Conservation (phyloP, 163 green algal genomes). For the Chlamydomonas reinhardtii region DNA sequence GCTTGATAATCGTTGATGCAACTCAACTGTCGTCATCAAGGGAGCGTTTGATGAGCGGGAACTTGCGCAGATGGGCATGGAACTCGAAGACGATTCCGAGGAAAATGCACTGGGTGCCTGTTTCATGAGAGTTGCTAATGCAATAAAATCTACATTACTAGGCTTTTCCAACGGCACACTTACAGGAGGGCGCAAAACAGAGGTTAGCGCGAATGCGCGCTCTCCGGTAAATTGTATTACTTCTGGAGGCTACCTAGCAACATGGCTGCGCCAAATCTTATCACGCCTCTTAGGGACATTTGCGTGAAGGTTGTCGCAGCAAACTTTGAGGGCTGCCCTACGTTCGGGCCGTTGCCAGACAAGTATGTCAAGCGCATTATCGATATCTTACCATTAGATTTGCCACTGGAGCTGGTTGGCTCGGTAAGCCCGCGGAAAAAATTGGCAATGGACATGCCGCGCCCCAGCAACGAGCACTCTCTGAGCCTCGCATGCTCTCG, state of each 20-base stretch:
- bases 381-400: slow-evolving; percentile 75
- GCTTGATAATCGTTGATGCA: too few relatives aligned
- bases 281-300: slow-evolving; percentile 57
- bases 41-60: too few relatives aligned
- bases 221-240: not conserved
- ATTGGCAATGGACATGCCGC: not conserved
- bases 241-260: not conserved
- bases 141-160: too few relatives aligned
- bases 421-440: slow-evolving; percentile 44
- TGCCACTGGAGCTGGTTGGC: slow-evolving; percentile 80
- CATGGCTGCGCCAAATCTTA: slow-evolving; percentile 39
- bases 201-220: too few relatives aligned
- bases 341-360: slow-evolving; percentile 64
- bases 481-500: not conserved
- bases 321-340: slow-evolving; percentile 71
- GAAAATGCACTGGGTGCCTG: too few relatives aligned
- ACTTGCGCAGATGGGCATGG: too few relatives aligned
- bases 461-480: not conserved
- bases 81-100: too few relatives aligned
- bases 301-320: slow-evolving; percentile 73
- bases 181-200: too few relatives aligned
- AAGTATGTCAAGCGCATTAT: slow-evolving; percentile 71
- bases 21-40: too few relatives aligned
- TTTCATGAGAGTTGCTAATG: too few relatives aligned
- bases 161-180: too few relatives aligned